A percentile compares a stretch with the other conserved stretches of the same genome.
Conservation (phyloP, 139 green algal species). For the Closterium sp. region DNA sequence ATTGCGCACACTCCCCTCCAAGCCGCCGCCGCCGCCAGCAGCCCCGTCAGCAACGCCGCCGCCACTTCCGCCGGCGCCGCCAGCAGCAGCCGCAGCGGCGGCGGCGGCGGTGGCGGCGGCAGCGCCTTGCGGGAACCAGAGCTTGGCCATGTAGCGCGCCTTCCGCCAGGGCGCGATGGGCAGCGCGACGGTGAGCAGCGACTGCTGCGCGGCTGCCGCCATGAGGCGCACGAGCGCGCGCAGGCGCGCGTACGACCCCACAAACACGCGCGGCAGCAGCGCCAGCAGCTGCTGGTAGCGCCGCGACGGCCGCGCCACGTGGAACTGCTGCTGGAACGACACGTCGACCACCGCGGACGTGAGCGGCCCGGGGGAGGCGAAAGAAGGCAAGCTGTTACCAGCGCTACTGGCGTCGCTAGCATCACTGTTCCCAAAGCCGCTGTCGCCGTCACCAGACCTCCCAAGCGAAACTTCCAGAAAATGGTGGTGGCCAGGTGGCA, state of each 20-base stretch:
- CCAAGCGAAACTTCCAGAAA: not conserved
- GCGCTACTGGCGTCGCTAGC: not conserved
- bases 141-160: constrained; percentile 3
- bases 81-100: not conserved
- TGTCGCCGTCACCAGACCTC: not conserved
- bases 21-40: not conserved
- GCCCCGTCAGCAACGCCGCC: not conserved
- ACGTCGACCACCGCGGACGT: constrained; percentile 3
- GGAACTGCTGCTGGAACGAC: constrained; percentile 16
- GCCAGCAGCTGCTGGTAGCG: constrained; percentile 1
- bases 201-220: not conserved
- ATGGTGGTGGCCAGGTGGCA: not conserved
- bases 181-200: not conserved
- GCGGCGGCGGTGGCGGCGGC: too few relatives aligned
- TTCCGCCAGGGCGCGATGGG: constrained; percentile 10
- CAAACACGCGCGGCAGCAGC: constrained; percentile 5
- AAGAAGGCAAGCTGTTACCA: too few relatives aligned
- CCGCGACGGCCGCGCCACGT: constrained; percentile 1
- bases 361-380: not conserved
- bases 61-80: not conserved
- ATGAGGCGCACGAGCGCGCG: constrained; percentile 11
- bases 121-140: not conserved
- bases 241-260: not conserved
- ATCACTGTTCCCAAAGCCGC: not conserved
- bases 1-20: not conserved